Base-by-base conservation (phyloP, 257 asterid genomes). In the Salvia hispanica region DNA sequence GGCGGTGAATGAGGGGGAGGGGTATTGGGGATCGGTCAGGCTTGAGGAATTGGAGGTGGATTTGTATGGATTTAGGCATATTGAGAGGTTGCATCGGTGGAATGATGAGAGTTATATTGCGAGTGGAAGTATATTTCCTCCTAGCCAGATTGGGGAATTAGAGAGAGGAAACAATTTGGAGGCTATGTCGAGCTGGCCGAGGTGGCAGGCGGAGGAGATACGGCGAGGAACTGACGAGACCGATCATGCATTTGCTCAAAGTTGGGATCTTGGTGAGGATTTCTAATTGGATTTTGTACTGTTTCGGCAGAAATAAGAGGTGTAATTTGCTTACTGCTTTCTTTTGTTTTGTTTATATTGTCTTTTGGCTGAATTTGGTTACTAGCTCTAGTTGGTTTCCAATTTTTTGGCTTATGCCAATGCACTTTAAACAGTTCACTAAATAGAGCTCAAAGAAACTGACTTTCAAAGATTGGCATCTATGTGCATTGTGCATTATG, bases 161-260 rank as follows among this genome's bases (percentile, higher is more conserved):
- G n/a, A n/a, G n/a, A n/a, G n/a, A n/a, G n/a, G n/a, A n/a, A n/a
- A n/a, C n/a, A n/a, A n/a, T n/a, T n/a, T n/a, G 10, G 84, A 77
- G 86, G 81, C 92, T 0, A 87, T 86, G 68, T 85, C 94, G 7
- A 81, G 95, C 72, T 83, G 90, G 88, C 84, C n/a, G n/a, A n/a
- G n/a, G n/a, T n/a, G n/a, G n/a, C n/a, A 67, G 50, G 79, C 47
- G 67, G 95, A 84, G 72, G 88, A 85, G 46, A 78, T 84, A 50
- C 73, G 81, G 14, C 75, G 83, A 54, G 84, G 75, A 64, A 64
- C 69, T 77, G 89, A 82, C 11, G 79, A 71, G 7, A 69, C 72
- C 36, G 92, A 80, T 21, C 25, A 21, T 72, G 85, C 79, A 39
- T 70, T 70, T 59, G 74, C 65, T 65, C 72, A 76, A 69, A 78